Conservation (phyloP, 352 stramenopile genomes). For the Plasmopara halstedii region DNA sequence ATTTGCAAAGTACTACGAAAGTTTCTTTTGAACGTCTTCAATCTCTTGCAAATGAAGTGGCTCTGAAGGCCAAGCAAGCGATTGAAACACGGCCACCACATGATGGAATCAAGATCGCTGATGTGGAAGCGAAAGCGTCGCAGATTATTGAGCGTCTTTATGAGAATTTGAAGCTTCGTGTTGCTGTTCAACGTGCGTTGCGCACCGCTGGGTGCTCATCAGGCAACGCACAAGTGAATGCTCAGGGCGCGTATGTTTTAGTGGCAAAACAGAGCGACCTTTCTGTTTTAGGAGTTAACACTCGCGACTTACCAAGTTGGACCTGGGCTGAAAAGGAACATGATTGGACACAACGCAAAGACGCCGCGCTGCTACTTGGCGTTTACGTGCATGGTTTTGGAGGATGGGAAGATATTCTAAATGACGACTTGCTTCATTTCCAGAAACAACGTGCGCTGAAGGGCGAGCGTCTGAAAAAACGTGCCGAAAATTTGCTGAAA, state of each 20-base stretch:
- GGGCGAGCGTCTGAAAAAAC: slow-evolving; percentile 78
- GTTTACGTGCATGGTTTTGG: slow-evolving; percentile 84
- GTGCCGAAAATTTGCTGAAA: slow-evolving; percentile 76
- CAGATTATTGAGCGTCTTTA: slow-evolving; percentile 79
- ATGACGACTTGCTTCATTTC: slow-evolving; percentile 72
- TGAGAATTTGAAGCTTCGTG: slow-evolving; percentile 79
- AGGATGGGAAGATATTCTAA: slow-evolving; percentile 81
- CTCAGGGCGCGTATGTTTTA: slow-evolving; percentile 62
- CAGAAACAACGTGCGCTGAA: slow-evolving; percentile 76
- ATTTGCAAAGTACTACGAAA: slow-evolving; percentile 46
- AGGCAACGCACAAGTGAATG: slow-evolving; percentile 28
- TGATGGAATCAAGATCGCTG: slow-evolving; percentile 66
- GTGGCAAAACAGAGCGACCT: slow-evolving; percentile 64
- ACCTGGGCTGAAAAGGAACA: slow-evolving; percentile 76
- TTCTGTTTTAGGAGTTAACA: slow-evolving; percentile 48
- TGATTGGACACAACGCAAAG: slow-evolving; percentile 71
- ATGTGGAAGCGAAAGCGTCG: slow-evolving; percentile 67
- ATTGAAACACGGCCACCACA: slow-evolving; percentile 46
- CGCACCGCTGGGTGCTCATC: slow-evolving; percentile 33
- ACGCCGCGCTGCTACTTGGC: slow-evolving; percentile 68
- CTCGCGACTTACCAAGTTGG: slow-evolving; percentile 62
- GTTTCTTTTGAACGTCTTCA: slow-evolving; percentile 44
- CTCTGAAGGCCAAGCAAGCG: slow-evolving; percentile 37
- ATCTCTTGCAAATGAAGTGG: slow-evolving; percentile 57
- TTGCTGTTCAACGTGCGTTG: slow-evolving; percentile 72